Conservation (phyloP, 129 eudicot genomes). For the Glebionis coronaria region DNA sequence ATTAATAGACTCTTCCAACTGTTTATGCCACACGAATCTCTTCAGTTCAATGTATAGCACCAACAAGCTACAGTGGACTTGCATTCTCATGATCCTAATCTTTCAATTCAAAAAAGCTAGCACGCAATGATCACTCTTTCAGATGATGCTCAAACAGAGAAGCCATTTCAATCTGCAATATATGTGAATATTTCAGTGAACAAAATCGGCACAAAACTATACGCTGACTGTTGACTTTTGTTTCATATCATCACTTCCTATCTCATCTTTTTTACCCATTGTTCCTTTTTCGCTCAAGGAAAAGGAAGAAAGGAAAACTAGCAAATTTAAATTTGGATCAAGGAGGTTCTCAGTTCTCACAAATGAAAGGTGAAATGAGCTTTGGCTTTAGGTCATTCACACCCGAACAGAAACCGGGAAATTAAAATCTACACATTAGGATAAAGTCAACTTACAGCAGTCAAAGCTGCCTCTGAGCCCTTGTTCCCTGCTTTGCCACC, state of each 20-base stretch:
- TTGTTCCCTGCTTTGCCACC: conserved; percentile 98
- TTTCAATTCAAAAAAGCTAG: neutral
- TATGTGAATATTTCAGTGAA: conserved; percentile 1
- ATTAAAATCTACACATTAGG: neutral
- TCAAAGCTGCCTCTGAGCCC: conserved; percentile 92
- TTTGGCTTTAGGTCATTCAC: neutral
- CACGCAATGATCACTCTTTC: conserved; percentile 28
- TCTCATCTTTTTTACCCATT: conserved; percentile 21
- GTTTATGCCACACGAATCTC: neutral
- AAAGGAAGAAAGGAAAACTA: neutral
- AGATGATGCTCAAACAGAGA: conserved; percentile 77
- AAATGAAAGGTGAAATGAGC: conserved; percentile 4
- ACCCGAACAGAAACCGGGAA: conserved; percentile 25
- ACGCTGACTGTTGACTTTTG: conserved; percentile 14
- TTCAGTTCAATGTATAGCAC: neutral
- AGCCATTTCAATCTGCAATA: conserved; percentile 84
- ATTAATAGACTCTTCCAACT: neutral
- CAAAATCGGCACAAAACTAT: neutral
- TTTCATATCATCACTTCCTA: neutral
- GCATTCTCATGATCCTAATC: conserved; percentile 11
- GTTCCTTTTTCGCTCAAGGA: conserved; percentile 4
- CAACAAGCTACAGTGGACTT: neutral
- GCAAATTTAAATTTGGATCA: neutral
- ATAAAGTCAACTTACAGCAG: conserved; percentile 73
- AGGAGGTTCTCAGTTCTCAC: conserved; percentile 30